Conservation (phyloP, 768 basidiomycete species). For the Termitomyces heimii region DNA sequence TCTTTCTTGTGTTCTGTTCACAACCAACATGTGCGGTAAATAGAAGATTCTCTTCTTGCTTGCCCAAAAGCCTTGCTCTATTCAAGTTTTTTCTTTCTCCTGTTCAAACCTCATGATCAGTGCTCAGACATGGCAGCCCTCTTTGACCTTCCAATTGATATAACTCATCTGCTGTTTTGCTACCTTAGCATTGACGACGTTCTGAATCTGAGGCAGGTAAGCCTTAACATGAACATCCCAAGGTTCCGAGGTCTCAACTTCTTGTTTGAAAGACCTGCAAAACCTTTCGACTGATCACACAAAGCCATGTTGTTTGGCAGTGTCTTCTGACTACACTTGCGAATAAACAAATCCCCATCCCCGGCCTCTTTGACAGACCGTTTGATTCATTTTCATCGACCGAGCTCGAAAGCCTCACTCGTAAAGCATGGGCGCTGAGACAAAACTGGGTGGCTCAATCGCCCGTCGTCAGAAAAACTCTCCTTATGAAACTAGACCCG, state of each 20-base stretch:
- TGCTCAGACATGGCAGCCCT: constrained; percentile 5
- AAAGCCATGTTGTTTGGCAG: constrained; percentile 46
- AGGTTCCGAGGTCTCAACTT: not conserved
- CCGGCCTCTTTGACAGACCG: constrained; percentile 24
- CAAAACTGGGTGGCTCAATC: constrained; percentile 42
- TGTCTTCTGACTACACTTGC: constrained; percentile 36
- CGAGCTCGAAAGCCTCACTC: constrained; percentile 39
- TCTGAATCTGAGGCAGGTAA: constrained; percentile 42
- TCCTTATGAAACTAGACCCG: constrained; percentile 17
- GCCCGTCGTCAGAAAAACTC: constrained; percentile 25
- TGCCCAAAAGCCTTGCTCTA: not conserved
- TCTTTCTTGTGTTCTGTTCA: not conserved
- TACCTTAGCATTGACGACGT: constrained; percentile 36
- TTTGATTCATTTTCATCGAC: constrained; percentile 29
- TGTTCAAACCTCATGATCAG: not conserved
- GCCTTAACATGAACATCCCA: not conserved
- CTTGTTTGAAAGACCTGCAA: constrained; percentile 38
- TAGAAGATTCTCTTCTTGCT: not conserved
- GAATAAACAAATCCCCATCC: constrained; percentile 38
- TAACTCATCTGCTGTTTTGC: constrained; percentile 37
- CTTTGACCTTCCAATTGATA: constrained; percentile 38
- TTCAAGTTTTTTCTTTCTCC: not conserved
- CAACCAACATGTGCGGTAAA: not conserved
- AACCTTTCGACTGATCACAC: constrained; percentile 33
- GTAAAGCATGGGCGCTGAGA: constrained; percentile 35